Evolutionary conservation across 1,284 basidiomycete species (phyloP).

Genomic region (Leccinum subatratum): DNA sequence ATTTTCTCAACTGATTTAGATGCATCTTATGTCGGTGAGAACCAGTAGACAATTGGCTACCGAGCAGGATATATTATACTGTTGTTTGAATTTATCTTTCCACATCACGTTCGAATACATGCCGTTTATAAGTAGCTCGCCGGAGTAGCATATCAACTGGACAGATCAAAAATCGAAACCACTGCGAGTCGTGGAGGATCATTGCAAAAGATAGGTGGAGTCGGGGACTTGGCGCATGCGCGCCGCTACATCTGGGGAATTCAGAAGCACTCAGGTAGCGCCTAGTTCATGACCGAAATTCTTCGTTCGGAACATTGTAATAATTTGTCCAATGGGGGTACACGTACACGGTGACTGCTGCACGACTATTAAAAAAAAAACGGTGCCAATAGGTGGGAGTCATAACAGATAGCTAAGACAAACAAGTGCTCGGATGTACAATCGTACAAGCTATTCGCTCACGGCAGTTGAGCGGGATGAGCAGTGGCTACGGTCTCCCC

Average conservation of each 20-base stretch:
- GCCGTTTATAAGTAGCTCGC: too few relatives aligned
- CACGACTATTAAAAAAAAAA: conserved; percentile 16
- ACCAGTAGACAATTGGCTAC: too few relatives aligned
- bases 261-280: conserved; percentile 1
- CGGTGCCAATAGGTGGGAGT: conserved; percentile 16
- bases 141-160: too few relatives aligned
- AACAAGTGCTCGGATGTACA: conserved; percentile 1
- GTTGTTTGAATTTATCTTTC: too few relatives aligned
- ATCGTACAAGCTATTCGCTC: conserved; percentile 4
- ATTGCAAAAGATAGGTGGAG: too few relatives aligned
- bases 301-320: conserved; percentile 10
- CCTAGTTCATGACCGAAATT: background rate
- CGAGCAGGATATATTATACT: too few relatives aligned
- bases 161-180: too few relatives aligned
- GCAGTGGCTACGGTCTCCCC: conserved; percentile 65
- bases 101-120: too few relatives aligned
- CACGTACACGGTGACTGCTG: conserved; percentile 15
- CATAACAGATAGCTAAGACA: conserved; percentile 2
- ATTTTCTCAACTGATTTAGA: too few relatives aligned
- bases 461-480: conserved; percentile 44
- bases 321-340: conserved; percentile 14
- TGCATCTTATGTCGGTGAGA: too few relatives aligned
- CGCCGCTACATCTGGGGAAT: background rate
- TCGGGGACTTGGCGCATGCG: too few relatives aligned
- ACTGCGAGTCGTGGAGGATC: too few relatives aligned